A percentile compares a stretch with the other conserved stretches of the same genome.
phyloP scores from a whole-genome alignment of 2,329 filamentous ascomycete genomes.

The Fonsecaea pedrosoi region DNA sequence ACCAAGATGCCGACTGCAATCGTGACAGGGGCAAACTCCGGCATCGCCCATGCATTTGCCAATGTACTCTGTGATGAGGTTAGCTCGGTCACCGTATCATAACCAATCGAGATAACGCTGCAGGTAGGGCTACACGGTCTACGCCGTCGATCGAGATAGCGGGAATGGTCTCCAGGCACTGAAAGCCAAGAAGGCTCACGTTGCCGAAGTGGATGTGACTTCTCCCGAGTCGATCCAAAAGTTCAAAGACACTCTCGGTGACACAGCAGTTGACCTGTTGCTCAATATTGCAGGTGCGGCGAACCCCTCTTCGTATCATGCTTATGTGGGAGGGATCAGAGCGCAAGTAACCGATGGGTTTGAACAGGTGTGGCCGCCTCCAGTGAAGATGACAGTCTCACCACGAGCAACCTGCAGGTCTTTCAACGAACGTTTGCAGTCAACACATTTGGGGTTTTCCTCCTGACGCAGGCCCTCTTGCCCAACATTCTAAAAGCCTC shows the following conservation, averaged over 20 bases:
- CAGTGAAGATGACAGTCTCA: conserved; percentile 45
- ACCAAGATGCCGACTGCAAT: conserved; percentile 48
- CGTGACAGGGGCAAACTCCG: conserved; percentile 52
- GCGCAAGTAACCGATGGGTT: conserved; percentile 7
- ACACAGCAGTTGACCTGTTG: conserved; percentile 34
- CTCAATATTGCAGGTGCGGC: conserved; percentile 38
- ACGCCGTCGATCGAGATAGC: conserved; percentile 34
- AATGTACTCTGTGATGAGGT: conserved; percentile 38
- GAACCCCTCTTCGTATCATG: background rate
- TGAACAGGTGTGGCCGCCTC: conserved; percentile 45
- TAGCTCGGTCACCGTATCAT: conserved; percentile 17
- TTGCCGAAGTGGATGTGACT: conserved; percentile 39
- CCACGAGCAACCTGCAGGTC: conserved; percentile 35
- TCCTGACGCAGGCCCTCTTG: conserved; percentile 54
- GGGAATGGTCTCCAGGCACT: conserved; percentile 33
- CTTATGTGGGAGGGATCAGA: background rate
- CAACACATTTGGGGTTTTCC: conserved; percentile 55
- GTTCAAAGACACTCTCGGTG: conserved; percentile 36
- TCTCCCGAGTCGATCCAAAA: conserved; percentile 36
- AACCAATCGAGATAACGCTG: conserved; percentile 23
- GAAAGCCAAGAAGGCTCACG: conserved; percentile 25
- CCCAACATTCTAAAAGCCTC: conserved; percentile 47
- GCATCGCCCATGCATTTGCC: conserved; percentile 50
- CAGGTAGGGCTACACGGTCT: conserved; percentile 40
- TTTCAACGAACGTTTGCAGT: conserved; percentile 49